Conservation (phyloP, 2,329 filamentous ascomycete genomes). For the Xylariaceae sp. region DNA sequence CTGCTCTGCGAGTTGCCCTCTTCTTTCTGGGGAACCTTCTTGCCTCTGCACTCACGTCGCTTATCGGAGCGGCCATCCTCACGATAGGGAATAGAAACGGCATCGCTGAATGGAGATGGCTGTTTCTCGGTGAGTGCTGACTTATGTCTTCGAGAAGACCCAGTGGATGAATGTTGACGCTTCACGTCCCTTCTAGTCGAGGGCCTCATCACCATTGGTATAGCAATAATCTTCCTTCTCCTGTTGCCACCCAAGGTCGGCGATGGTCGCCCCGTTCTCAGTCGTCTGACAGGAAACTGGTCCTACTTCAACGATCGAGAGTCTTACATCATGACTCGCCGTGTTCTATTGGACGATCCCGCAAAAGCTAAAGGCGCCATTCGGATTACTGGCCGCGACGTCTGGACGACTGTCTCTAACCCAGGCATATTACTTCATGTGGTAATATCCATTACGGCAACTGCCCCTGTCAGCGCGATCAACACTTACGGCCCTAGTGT, state of each 20-base stretch:
- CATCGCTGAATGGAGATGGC: constrained; percentile 49
- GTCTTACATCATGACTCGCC: constrained; percentile 38
- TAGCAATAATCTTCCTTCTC: constrained; percentile 38
- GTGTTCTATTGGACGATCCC: constrained; percentile 44
- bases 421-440: constrained; percentile 28
- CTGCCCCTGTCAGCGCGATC: constrained; percentile 22
- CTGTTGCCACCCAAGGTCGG: constrained; percentile 38
- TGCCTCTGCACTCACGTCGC: constrained; percentile 46
- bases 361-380: constrained; percentile 35
- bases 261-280: constrained; percentile 35
- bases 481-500: constrained; percentile 30
- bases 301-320: constrained; percentile 43
- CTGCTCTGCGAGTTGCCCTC: constrained; percentile 46
- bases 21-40: constrained; percentile 56
- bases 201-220: constrained; percentile 28
- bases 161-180: background rate
- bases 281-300: constrained; percentile 32
- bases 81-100: constrained; percentile 41
- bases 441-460: constrained; percentile 23
- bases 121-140: constrained; percentile 42
- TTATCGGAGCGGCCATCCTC: constrained; percentile 48
- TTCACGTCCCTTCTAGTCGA: constrained; percentile 19
- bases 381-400: constrained; percentile 36
- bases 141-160: background rate
- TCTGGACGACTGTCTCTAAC: constrained; percentile 33